These are phyloP conservation scores for Aureobasidium musti DNA, from an alignment of 2,329 filamentous ascomycete genomes.

Conservation along the genomic window DNA sequence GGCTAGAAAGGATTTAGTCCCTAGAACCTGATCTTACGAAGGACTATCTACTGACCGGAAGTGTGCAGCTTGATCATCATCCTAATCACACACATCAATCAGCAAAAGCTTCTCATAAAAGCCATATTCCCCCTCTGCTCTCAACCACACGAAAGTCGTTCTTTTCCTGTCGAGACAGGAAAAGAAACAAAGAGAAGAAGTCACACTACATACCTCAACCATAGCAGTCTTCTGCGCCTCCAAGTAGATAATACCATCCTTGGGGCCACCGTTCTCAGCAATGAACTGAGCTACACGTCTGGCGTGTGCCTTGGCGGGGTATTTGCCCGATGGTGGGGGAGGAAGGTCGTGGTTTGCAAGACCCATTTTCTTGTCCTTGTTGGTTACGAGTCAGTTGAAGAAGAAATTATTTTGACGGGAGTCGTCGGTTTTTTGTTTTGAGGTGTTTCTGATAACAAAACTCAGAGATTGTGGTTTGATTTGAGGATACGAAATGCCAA, in stretches of 20 bases:
- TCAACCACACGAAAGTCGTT: too few relatives aligned
- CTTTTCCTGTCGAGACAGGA: too few relatives aligned
- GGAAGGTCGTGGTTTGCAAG: conserved; percentile 43
- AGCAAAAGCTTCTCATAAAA: background rate
- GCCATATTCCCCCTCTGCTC: too few relatives aligned
- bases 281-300: conserved; percentile 80
- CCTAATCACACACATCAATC: conserved; percentile 44
- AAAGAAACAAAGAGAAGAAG: background rate
- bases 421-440: background rate
- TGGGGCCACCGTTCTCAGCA: conserved; percentile 62
- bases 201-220: conserved; percentile 59
- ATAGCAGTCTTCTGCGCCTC: conserved; percentile 80
- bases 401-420: background rate
- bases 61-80: conserved; percentile 71
- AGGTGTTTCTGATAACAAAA: background rate
- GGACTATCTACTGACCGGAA: conserved; percentile 6
- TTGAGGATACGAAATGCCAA: conserved; percentile 9
- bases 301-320: conserved; percentile 85
- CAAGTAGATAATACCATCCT: conserved; percentile 75
- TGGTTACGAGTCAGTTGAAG: background rate
- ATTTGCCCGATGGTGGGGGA: conserved; percentile 53
- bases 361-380: conserved; percentile 12
- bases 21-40: background rate
- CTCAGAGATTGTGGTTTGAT: background rate
- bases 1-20: conserved; percentile 53